Base-by-base conservation (phyloP, 176 grass and related monocot species). In the Oropetium thomaeum region DNA sequence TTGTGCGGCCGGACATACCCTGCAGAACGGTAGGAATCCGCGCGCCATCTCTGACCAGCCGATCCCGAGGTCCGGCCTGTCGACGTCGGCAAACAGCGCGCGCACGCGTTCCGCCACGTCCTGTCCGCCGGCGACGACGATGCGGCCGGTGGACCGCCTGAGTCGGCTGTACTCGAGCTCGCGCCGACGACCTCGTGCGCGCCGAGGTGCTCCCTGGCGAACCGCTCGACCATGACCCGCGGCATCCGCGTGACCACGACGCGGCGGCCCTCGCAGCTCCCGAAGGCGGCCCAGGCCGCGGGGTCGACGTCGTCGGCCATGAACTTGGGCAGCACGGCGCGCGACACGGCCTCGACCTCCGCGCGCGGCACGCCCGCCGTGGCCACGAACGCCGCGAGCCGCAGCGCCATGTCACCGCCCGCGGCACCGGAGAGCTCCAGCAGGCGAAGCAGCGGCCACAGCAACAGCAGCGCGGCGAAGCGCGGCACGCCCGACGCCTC, bases 301-400 rank as follows among this genome's bases (percentile, higher is more conserved):
- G 78, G 60, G 82, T 99, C 87, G 15, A 99, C 74, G 45, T 99
- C 89, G 23, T 99, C 96, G 69, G 88, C 86, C 79, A 89, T 81
- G 76, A 99, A 99, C 84, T 98, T 98, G 34, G 96, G 91, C 17
- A 99, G 89, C 75, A 99, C 96, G 17, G 91, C 89, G 3, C 96
- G 89, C 9, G 96, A 78, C 75, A 86, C 86, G 37, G 89, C 91
- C 82, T 95, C 96, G 15, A 99, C 48, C 75, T 95, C 96, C 0
- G 69, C 62, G 15, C 78, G 69, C 0, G 66, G 76, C 41, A 87
- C 82, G 1, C 86, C 96, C 0, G 73, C 91, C 2, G 90, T 77
- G 17, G 88, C 82, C 60, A 81, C 81, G 71, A 95, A 80, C 43
- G 63, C 84, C 45, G 84, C 88, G 35, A 77, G 10, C 20, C 82